Evolutionary conservation across 345 rosid species (phyloP).

Genomic region (Linum lewisii): DNA sequence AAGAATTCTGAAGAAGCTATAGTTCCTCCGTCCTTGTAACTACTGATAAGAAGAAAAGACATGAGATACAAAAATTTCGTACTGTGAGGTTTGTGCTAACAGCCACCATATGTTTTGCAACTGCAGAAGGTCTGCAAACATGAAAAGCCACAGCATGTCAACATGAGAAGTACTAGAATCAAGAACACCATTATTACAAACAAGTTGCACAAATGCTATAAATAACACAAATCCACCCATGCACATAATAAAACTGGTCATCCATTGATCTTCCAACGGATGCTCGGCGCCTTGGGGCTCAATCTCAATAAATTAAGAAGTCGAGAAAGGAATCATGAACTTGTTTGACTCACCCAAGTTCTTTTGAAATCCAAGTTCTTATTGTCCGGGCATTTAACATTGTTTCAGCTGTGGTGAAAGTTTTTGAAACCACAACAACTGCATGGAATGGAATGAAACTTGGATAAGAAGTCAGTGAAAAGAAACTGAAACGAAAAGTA

Average conservation of each 20-base stretch:
- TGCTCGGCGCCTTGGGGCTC: too few relatives aligned
- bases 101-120: constrained; percentile 99
- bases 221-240: background rate
- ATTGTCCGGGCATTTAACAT: constrained; percentile 96
- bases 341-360: constrained; percentile 68
- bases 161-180: background rate
- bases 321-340: background rate
- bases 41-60: background rate
- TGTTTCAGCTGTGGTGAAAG: constrained; percentile 97
- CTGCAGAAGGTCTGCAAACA: constrained; percentile 68
- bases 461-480: constrained; percentile 2
- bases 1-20: background rate
- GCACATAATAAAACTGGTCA: too few relatives aligned
- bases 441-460: constrained; percentile 19
- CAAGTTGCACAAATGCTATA: too few relatives aligned
- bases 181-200: too few relatives aligned
- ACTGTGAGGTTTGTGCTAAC: constrained; percentile 92
- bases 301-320: background rate
- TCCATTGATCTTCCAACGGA: too few relatives aligned
- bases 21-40: background rate
- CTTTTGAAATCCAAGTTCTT: constrained; percentile 87
- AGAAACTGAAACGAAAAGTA: background rate
- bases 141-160: background rate
- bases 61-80: constrained; percentile 13
- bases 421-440: constrained; percentile 96